Conservation (phyloP, 2,329 filamentous ascomycete species). For the Ophiocordyceps australis region DNA sequence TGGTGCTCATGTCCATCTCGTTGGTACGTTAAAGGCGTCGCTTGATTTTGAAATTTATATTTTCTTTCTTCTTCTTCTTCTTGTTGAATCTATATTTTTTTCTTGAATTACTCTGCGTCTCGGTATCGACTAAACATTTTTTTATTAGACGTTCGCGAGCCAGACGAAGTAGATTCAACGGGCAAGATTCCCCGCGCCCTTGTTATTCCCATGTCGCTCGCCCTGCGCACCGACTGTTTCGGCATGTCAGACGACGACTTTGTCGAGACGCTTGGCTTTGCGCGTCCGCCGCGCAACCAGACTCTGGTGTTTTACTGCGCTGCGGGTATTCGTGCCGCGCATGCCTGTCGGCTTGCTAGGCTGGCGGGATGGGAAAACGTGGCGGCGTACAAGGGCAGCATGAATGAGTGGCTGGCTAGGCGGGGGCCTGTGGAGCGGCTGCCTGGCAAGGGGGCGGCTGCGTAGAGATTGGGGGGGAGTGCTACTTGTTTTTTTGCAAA, state of each 20-base stretch:
- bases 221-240: slow-evolving; percentile 66
- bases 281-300: slow-evolving; percentile 36
- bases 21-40: background rate
- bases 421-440: slow-evolving; percentile 36
- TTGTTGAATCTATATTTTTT: too few species aligned
- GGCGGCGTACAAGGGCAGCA: slow-evolving; percentile 58
- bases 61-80: too few species aligned
- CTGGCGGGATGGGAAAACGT: slow-evolving; percentile 58
- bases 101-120: too few species aligned
- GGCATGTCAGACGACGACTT: slow-evolving; percentile 66
- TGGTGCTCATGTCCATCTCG: slow-evolving; percentile 1
- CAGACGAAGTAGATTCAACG: slow-evolving; percentile 40
- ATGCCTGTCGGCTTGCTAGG: slow-evolving; percentile 60
- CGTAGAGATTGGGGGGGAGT: too few species aligned
- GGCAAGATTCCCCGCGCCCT: slow-evolving; percentile 65
- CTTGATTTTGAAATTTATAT: too few species aligned
- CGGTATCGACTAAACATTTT: too few species aligned
- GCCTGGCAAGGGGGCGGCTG: too few species aligned
- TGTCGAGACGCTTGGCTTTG: slow-evolving; percentile 62
- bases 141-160: slow-evolving; percentile 66
- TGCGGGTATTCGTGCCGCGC: slow-evolving; percentile 64
- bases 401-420: slow-evolving; percentile 64
- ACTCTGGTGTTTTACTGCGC: slow-evolving; percentile 83
- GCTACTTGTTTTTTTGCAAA: too few species aligned
- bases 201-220: slow-evolving; percentile 64